A percentile compares a stretch with the other conserved stretches of the same genome.
Conservation (phyloP, 257 asterid genomes). For the Jacaranda copaia region DNA sequence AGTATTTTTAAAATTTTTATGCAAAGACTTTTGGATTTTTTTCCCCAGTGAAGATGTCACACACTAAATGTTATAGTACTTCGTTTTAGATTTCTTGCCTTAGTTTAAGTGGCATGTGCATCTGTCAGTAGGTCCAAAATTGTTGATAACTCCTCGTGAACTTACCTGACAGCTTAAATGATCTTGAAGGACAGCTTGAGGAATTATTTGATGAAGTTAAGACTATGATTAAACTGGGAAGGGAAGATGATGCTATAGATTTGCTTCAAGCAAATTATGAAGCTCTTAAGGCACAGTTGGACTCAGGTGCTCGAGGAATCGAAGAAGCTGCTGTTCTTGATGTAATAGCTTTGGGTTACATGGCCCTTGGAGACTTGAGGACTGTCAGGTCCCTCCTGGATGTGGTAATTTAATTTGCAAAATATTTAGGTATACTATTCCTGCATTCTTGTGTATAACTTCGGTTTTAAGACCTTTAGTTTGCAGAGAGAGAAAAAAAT, state of each 20-base stretch:
- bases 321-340: constrained; percentile 94
- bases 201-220: constrained; percentile 74
- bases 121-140: constrained; percentile 36
- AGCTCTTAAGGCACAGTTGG: constrained; percentile 73
- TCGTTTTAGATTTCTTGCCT: constrained; percentile 7
- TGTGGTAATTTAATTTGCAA: constrained; percentile 61
- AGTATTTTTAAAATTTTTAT: neutral
- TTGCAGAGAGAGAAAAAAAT: neutral
- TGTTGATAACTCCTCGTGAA: constrained; percentile 41
- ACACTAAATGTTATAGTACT: constrained; percentile 17
- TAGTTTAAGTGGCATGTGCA: constrained; percentile 21
- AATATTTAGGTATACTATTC: constrained; percentile 20
- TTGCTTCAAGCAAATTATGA: constrained; percentile 85
- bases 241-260: constrained; percentile 70
- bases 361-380: constrained; percentile 70
- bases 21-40: neutral
- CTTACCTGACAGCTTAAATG: constrained; percentile 44
- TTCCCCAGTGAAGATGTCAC: neutral
- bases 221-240: constrained; percentile 67
- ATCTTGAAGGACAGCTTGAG: constrained; percentile 73
- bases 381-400: constrained; percentile 63
- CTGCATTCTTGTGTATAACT: constrained; percentile 23
- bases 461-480: constrained; percentile 18
- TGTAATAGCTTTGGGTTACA: constrained; percentile 81
- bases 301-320: constrained; percentile 66